Base-by-base conservation (phyloP, 176 grass and related monocot genomes). In the Bothriochloa decipiens region DNA sequence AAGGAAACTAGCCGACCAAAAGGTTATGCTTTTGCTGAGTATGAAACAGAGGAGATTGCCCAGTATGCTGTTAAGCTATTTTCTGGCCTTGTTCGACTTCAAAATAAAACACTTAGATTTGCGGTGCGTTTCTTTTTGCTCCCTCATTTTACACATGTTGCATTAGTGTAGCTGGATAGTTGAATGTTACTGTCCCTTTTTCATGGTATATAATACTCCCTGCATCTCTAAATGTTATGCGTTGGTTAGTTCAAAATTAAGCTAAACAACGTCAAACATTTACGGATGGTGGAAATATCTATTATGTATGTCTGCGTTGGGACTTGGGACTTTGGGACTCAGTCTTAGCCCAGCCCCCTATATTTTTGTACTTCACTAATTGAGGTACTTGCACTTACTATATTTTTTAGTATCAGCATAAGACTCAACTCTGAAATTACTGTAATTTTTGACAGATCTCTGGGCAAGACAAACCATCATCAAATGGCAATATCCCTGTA, bases 51-150 rank as follows among this genome's bases (percentile, higher is more conserved):
- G 84, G 96, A 99, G 88, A 91, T 96, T 82, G 93, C 96, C 75
- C 89, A 92, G 55, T 99, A 96, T 95, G 96, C 96, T 79, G 94
- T 99, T 93, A 95, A 46, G 82, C 91, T 99, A 74, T 99, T 99
- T 90, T 95, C 85, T 50, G 96, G 96, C 53, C 89, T 96, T 87
- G 89, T 99, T 83, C 89, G 89, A 11, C 96, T 99, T 81, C 85
- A 87, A 71, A 99, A 94, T 92, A 94, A 52, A 88, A 84, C 88
- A 65, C 81, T 94, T 91, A 99, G 84, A 94, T 96, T 99, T 82
- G 93, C 93, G 96, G 96, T 99, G 93, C 83, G 93, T 92, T 86
- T 86, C 81, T 78, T 89, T 82, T 81, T 75, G 50, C 76, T 60
- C 76, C 32, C 62, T 72, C 4, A 50, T 39, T 84, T 81, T 76